A percentile compares a stretch with the other conserved stretches of the same genome.
phyloP scores from a whole-genome alignment of 2,329 filamentous ascomycete species.

The Alternaria sp. region DNA sequence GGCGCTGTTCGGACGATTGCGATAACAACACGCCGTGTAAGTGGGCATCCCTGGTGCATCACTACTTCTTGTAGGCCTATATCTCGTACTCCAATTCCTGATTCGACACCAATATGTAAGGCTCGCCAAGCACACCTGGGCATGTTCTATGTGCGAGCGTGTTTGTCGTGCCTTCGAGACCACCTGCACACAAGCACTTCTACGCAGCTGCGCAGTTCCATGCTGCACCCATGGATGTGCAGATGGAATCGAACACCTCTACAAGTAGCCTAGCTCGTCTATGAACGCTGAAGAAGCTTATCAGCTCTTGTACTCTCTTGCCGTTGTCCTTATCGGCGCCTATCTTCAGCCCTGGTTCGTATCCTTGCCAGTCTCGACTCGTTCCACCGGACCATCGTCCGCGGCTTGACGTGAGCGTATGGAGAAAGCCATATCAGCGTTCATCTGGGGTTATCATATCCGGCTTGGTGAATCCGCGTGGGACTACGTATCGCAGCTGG shows the following conservation, averaged over 20 bases:
- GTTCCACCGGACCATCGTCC: not conserved
- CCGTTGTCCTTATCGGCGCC: conserved; percentile 11
- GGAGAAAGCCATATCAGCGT: not conserved
- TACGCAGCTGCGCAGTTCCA: not conserved
- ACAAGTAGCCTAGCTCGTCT: not conserved
- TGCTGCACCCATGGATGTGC: not conserved
- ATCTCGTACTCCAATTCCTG: not conserved
- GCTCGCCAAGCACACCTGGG: not conserved
- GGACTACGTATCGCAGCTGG: not conserved
- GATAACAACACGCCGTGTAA: conserved; percentile 22
- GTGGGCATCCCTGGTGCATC: conserved; percentile 10
- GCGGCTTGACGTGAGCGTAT: not conserved
- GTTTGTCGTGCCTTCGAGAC: not conserved
- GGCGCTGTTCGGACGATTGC: conserved; percentile 4
- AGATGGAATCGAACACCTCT: not conserved
- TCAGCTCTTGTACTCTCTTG: conserved; percentile 1
- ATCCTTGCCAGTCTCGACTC: conserved; percentile 1
- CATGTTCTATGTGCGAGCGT: not conserved
- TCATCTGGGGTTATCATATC: not conserved
- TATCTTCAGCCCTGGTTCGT: conserved; percentile 4
- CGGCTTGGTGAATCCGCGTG: conserved; percentile 1
- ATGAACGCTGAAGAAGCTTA: conserved; percentile 3
- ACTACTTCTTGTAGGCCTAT: not conserved
- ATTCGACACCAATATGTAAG: not conserved
- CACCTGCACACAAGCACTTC: not conserved